Evolutionary conservation across 1,139 yeast species (phyloP).

Genomic region (Tardiomyces depauwii): DNA sequence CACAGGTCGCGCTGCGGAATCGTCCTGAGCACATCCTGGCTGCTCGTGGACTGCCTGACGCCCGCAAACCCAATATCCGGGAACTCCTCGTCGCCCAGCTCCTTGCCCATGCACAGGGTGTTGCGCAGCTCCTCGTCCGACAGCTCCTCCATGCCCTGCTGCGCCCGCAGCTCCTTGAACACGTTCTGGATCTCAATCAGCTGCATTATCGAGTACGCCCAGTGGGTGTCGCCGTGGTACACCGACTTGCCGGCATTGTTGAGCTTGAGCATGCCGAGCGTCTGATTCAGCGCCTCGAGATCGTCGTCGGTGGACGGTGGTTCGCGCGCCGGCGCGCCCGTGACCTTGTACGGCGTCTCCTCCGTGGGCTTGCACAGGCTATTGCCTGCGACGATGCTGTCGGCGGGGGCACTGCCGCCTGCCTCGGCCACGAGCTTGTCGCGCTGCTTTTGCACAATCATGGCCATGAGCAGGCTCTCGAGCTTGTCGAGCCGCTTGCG

Average conservation of each 20-base stretch:
- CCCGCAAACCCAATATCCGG: conserved; percentile 1
- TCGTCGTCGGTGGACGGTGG: conserved; percentile 2
- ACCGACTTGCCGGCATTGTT: conserved; percentile 23
- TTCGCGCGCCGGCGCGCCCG: neutral
- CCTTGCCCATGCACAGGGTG: neutral
- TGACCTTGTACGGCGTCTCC: neutral
- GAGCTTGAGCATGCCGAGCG: conserved; percentile 26
- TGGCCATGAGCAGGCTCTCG: conserved; percentile 20
- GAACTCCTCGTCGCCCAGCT: neutral
- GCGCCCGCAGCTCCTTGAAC: conserved; percentile 11
- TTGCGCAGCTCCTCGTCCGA: neutral
- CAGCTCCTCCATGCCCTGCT: neutral
- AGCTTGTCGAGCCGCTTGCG: conserved; percentile 20
- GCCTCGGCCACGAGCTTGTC: neutral
- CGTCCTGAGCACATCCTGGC: conserved; percentile 15
- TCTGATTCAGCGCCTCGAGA: conserved; percentile 19
- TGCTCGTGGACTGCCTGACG: neutral
- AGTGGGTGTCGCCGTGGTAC: conserved; percentile 28
- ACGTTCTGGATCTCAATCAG: conserved; percentile 21
- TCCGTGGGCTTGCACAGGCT: neutral
- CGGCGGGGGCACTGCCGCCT: neutral
- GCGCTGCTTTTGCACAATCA: conserved; percentile 8
- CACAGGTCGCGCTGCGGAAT: conserved; percentile 19
- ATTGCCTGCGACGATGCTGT: neutral
- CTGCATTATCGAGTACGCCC: conserved; percentile 25